Evolutionary conservation across 139 green algal genomes (phyloP).

Genomic region (Yamagishiella unicocca): DNA sequence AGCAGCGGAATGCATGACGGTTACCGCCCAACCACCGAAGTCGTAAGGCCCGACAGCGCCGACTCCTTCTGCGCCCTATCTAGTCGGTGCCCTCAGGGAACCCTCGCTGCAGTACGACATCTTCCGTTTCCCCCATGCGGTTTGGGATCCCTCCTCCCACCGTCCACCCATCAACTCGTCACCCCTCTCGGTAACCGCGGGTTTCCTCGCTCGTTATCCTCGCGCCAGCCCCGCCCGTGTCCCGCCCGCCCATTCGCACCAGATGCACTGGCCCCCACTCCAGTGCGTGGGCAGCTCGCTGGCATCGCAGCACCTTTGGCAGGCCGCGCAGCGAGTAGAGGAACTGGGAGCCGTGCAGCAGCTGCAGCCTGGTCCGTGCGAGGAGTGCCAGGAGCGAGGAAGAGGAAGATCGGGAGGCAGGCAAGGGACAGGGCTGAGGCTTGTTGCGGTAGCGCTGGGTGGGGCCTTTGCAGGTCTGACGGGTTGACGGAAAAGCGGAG

Average conservation of each 20-base stretch:
- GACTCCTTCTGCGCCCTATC: too few relatives aligned
- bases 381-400: neutral
- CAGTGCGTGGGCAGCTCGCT: slow-evolving; percentile 18
- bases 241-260: neutral
- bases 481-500: too few relatives aligned
- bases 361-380: slow-evolving; percentile 59
- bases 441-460: too few relatives aligned
- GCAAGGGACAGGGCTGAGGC: neutral
- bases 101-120: neutral
- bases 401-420: neutral
- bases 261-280: slow-evolving; percentile 49
- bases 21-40: too few relatives aligned
- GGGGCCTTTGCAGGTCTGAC: too few relatives aligned
- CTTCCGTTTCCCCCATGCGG: neutral
- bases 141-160: neutral
- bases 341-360: slow-evolving; percentile 58
- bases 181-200: neutral
- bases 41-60: too few relatives aligned
- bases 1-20: too few relatives aligned
- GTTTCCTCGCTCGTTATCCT: too few relatives aligned
- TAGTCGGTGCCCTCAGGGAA: too few relatives aligned
- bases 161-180: neutral
- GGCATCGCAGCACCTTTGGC: slow-evolving; percentile 39
- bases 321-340: slow-evolving; percentile 56
- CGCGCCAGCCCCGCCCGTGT: too few relatives aligned